Base-by-base conservation (phyloP, 2,329 filamentous ascomycete genomes). In the Diaporthe eres region DNA sequence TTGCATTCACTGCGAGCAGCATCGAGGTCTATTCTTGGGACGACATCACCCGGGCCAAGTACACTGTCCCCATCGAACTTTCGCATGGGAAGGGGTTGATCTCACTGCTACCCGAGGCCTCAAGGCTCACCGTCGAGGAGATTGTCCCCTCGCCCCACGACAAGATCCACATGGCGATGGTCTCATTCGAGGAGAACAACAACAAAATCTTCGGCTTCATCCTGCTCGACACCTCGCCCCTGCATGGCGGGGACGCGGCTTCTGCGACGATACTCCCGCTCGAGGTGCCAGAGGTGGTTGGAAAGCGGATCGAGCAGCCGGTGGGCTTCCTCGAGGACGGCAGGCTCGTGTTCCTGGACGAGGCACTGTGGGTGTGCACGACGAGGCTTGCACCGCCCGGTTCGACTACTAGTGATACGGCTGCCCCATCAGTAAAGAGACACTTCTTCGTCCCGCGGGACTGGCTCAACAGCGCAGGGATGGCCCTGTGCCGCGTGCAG, bases 391-490 rank as follows among this genome's bases (percentile, higher is more conserved):
- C n/a, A 12, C 9, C 39, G 8, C 39, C 53, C 0, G 58, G 42
- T 28, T n/a, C 51, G 0, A 39, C 60, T 10, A 44, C 31, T 6
- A 39, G 61, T 19, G 60, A 47, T 44, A n/a, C 37, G 7, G 37
- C n/a, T 31, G 15, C n/a, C 9, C 34, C 49, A 7, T 4, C 22
- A 1, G 49, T 78, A 6, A 77, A 47, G n/a, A 73, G 77, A 19
- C 78, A 81, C 60, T 81, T 80, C 61, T 81, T 80, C 42, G 28
- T 81, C 7, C 80, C 80, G 5, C 74, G 75, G 1, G 79, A 81
- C 75, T 81, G 79, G 80, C 65, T 80, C 17, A 79, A 76, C 5
- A 71, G 68, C 13, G 42, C 75, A 7, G 77, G 71, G 5, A 63
- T 80, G 57, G 68, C 65, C 25, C 55, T 79, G 22, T 77, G 76